phyloP scores from a whole-genome alignment of 2,329 filamentous ascomycete genomes.

The Phoma sp. region DNA sequence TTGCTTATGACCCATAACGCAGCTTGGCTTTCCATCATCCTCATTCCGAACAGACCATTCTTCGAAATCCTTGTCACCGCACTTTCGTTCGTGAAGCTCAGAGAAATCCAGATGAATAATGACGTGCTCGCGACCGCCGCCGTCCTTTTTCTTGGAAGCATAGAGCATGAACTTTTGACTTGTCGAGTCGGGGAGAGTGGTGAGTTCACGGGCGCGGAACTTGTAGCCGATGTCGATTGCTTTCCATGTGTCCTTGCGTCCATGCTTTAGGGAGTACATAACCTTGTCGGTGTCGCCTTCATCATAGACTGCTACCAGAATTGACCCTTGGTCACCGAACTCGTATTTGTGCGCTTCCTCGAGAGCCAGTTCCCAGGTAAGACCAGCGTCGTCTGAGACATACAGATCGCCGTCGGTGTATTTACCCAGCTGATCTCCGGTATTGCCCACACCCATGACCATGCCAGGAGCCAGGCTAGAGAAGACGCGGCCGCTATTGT shows the following conservation, averaged over 20 bases:
- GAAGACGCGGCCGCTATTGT: conserved; percentile 85
- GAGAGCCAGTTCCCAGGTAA: conserved; percentile 79
- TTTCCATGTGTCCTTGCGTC: conserved; percentile 75
- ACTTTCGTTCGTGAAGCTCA: conserved; percentile 80
- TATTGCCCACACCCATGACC: conserved; percentile 93
- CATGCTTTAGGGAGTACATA: conserved; percentile 88
- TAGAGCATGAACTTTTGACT: conserved; percentile 88
- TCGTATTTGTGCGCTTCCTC: conserved; percentile 93
- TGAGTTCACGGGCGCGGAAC: conserved; percentile 76
- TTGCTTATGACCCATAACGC: conserved; percentile 96
- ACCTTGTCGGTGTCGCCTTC: conserved; percentile 66
- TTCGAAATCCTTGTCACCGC: conserved; percentile 79
- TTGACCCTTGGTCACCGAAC: conserved; percentile 90
- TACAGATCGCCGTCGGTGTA: conserved; percentile 81
- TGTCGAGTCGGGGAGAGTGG: conserved; percentile 90
- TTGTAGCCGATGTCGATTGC: conserved; percentile 73
- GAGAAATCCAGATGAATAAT: conserved; percentile 85
- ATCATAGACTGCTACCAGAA: conserved; percentile 83
- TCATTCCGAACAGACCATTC: conserved; percentile 85
- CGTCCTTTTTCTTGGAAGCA: conserved; percentile 55
- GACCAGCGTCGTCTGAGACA: conserved; percentile 88
- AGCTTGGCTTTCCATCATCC: conserved; percentile 80
- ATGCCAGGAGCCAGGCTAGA: conserved; percentile 93
- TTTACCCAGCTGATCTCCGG: conserved; percentile 73
- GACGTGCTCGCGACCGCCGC: conserved; percentile 64